Base-by-base conservation (phyloP, 1,139 yeast species). In the Yamadazyma friedrichii region DNA sequence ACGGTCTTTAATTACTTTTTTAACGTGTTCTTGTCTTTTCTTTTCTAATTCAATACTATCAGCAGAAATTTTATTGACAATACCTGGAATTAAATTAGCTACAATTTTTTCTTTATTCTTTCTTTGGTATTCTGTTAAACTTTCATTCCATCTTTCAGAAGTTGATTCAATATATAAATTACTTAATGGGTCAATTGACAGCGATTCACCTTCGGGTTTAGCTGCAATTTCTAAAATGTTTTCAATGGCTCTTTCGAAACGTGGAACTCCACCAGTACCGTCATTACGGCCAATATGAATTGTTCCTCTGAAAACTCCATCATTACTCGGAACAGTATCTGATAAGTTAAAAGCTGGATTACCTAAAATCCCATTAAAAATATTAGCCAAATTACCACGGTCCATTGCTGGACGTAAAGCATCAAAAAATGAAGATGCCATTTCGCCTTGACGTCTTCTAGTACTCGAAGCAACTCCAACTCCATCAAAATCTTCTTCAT, bases 61-160 rank as follows among this genome's bases (percentile, higher is more conserved):
- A 6, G 69, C 78, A 46, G 71, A 77, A 15, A 86, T 64, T 17
- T 70, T 60, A 44, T 77, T 76, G 22, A 83, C 60, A 31, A 87
- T 73, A 0, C 66, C 62, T 0, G 82, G 78, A 15, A 76, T 55
- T n/a, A 79, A 62, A 41, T 80, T 64, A 42, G 65, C 52, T 8
- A 74, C 61, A 38, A 67, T 61, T 11, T 64, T 67, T 22, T 70
- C 72, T 33, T 62, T 63, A 12, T 63, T 63, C 28, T 67, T 67
- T 12, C 70, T 73, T 49, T 72, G 74, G 48, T 78, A 76, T 61
- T 78, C 64, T 30, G 70, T 65, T 39, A 76, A 64, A 9, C 78
- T 69, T 38, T 85, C 88, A 32, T 63, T 64, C 95, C 95, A 88
- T 50, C 96, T 72, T 42, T 84, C 84, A 10, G 64, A 54, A 0